A percentile compares a stretch with the other conserved stretches of the same genome.
Conservation (phyloP, 306 rosid species). For the Amphicarpaea edgeworthii region DNA sequence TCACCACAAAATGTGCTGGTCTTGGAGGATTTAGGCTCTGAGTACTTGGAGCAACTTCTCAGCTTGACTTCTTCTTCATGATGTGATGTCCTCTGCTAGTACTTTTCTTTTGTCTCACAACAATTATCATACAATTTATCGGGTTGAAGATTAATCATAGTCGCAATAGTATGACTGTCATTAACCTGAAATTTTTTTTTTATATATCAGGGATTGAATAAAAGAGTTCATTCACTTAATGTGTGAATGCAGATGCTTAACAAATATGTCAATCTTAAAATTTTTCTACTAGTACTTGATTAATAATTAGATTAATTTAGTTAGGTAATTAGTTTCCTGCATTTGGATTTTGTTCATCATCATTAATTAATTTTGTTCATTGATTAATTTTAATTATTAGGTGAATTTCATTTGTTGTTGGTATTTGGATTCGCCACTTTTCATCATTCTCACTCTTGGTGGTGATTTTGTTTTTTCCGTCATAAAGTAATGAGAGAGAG, state of each 20-base stretch:
- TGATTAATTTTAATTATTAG: background rate
- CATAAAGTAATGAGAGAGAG: background rate
- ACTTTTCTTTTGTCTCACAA: no score
- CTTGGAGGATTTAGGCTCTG: constrained; percentile 80
- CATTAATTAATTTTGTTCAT: constrained; percentile 8
- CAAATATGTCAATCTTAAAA: no score
- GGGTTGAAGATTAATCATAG: no score
- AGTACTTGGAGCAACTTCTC: constrained; percentile 77
- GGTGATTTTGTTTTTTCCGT: background rate
- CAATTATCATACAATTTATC: no score
- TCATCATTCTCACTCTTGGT: constrained; percentile 23
- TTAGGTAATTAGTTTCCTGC: background rate
- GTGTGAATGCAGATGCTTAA: no score
- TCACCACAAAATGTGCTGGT: constrained; percentile 56
- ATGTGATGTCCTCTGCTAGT: background rate
- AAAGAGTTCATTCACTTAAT: no score
- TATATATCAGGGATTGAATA: no score
- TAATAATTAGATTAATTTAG: background rate
- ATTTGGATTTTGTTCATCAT: background rate
- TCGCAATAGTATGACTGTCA: no score
- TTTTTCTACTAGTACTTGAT: no score
- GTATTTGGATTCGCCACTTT: constrained; percentile 19
- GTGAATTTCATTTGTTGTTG: background rate
- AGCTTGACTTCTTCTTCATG: constrained; percentile 46
- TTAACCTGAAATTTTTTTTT: no score